Evolutionary conservation across 257 asterid genomes (phyloP).

Genomic region (Ajuga chamaepitys): DNA sequence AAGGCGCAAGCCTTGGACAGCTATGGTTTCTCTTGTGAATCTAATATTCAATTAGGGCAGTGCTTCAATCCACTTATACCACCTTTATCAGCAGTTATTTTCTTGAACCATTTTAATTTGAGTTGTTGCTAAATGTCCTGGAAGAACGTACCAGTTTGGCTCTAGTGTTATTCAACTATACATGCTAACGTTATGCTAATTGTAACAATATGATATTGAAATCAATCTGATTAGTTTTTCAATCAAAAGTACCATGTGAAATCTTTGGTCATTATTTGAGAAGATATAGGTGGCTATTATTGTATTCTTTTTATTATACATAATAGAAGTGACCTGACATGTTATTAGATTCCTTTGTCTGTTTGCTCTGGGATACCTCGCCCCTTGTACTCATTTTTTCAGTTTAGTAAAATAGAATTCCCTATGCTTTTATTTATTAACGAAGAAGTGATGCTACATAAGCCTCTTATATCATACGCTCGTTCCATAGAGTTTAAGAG

Average conservation of each 20-base stretch:
- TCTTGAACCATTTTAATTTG: constrained; percentile 1
- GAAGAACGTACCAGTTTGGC: neutral
- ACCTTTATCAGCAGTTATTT: neutral
- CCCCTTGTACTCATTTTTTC: no score
- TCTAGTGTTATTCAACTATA: neutral
- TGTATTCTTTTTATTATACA: neutral
- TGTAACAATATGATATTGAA: neutral
- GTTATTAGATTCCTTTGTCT: no score
- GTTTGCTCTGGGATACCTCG: no score
- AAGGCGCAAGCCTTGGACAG: no score
- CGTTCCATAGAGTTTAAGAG: neutral
- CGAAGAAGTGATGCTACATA: neutral
- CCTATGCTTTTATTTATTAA: no score
- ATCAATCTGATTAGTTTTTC: no score
- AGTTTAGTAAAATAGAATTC: no score
- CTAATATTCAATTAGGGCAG: neutral
- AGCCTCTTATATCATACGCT: neutral
- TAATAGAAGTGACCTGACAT: no score
- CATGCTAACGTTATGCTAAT: neutral
- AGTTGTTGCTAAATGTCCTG: neutral
- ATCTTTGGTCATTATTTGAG: neutral
- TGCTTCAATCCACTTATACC: neutral
- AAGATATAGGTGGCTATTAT: neutral
- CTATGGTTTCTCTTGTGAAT: neutral
- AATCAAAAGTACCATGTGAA: no score